Base-by-base conservation (phyloP, 257 asterid genomes). In the Dorcoceras hygrometricum region DNA sequence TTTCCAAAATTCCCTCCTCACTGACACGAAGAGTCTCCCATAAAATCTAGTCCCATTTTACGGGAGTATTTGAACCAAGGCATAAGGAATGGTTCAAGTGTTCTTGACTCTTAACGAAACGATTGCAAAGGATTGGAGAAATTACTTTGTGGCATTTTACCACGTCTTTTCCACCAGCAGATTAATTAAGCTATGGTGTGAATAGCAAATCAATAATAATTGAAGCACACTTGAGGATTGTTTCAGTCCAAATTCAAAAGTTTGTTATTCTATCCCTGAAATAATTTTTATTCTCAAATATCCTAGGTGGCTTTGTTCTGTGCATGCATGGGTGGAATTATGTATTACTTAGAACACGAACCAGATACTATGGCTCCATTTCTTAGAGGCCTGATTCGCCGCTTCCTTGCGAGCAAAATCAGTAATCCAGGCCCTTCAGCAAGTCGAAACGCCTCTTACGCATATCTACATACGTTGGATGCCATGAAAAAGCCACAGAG, bases 291-390 rank as follows among this genome's bases (percentile, higher is more conserved):
- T 9, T 73, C 34, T 70, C 50, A 65, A 59, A 72, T 66, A 43
- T 71, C 67, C 23, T 70, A 94, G 99, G 98, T 94, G 75, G 96
- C 87, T 57, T 78, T 94, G 76, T 94, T 94, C 80, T 87, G 96
- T 67, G 89, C 94, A 2, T 87, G 98, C 75, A 94, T 90, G 98
- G 99, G 98, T 57, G 99, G 96, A 70, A 84, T 94, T 61, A 94
- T 94, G 99, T 94, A 94, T 78, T 94, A 94, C 83, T 81, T 94
- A 62, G 99, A 94, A 75, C 91, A 89, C 22, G 99, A 94, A 78
- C 99, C 99, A 2, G 85, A 90, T 79, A 94, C 99, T 10, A 94
- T 94, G 99, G 95, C 96, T 65, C 99, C 98, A 66, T 79, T 90
- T 69, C 90, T 94, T 7, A 83, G 99, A 72, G 90, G 96, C 65